These are phyloP conservation scores for Polyporus tsugae DNA, from an alignment of 1,284 basidiomycete species.

Conservation along the genomic window DNA sequence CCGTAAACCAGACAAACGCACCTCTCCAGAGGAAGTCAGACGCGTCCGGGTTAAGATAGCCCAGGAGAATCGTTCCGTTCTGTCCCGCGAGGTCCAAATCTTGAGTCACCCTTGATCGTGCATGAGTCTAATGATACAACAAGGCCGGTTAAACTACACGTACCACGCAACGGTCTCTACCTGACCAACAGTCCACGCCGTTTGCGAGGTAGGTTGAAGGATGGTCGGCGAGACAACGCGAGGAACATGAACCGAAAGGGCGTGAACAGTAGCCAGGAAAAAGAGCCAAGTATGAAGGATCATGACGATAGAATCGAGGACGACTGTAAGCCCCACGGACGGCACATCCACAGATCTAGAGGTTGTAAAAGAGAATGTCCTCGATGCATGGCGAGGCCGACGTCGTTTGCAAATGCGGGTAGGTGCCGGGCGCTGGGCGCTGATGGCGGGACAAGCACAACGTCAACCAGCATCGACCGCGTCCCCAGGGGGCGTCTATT, in stretches of 20 bases:
- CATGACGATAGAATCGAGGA: neutral
- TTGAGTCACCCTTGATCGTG: neutral
- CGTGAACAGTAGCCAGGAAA: neutral
- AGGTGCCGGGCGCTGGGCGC: neutral
- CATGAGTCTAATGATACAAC: neutral
- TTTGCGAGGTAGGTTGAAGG: conserved; percentile 1
- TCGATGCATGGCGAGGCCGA: neutral
- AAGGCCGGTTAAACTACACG: neutral
- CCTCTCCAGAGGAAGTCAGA: neutral
- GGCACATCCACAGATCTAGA: neutral
- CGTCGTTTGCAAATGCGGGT: neutral
- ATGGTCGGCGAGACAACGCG: conserved; percentile 8
- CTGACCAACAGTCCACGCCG: conserved; percentile 1
- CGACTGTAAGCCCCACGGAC: neutral
- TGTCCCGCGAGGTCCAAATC: neutral
- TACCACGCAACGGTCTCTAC: conserved; percentile 12
- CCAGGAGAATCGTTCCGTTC: neutral
- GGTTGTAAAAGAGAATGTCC: neutral
- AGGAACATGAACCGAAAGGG: conserved; percentile 4
- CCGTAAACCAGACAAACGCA: neutral
- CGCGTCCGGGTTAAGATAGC: neutral
- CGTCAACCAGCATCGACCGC: no score
- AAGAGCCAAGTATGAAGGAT: neutral
- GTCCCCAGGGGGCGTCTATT: neutral
- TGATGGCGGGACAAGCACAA: neutral